Conservation (phyloP, 805 yeast genomes). For the Schwanniomyces pseudopolymorphus region DNA sequence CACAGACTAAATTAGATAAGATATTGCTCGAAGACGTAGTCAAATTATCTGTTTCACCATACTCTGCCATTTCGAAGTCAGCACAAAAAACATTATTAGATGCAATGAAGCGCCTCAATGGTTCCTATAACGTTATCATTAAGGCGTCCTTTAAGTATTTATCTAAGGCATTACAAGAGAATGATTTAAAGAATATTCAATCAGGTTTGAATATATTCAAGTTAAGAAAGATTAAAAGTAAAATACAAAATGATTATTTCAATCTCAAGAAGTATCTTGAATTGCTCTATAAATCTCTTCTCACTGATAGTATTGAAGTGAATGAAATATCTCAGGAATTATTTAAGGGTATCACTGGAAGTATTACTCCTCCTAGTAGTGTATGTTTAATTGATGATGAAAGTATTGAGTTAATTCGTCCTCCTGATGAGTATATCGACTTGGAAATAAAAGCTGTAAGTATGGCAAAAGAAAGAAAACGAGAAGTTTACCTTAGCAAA, state of each 20-base stretch:
- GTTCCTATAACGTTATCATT: constrained; percentile 59
- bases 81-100: constrained; percentile 70
- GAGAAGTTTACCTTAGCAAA: constrained; percentile 39
- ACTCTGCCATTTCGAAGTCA: constrained; percentile 62
- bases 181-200: constrained; percentile 56
- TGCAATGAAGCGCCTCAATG: constrained; percentile 67
- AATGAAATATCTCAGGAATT: constrained; percentile 54
- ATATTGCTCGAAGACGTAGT: constrained; percentile 65
- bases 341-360: constrained; percentile 33
- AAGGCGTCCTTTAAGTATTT: constrained; percentile 50
- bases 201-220: constrained; percentile 62
- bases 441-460: constrained; percentile 58
- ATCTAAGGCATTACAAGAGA: constrained; percentile 46
- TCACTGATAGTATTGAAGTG: constrained; percentile 56
- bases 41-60: constrained; percentile 63
- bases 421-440: constrained; percentile 60
- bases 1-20: constrained; percentile 66
- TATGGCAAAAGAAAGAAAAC: constrained; percentile 62
- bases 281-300: constrained; percentile 54
- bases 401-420: constrained; percentile 49
- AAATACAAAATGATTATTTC: constrained; percentile 56
- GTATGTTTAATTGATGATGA: constrained; percentile 50
- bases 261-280: constrained; percentile 49
- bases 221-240: constrained; percentile 55
- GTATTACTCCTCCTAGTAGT: constrained; percentile 33